Base-by-base conservation (phyloP, 495 filamentous ascomycete species). In the Penicillium crystallinum region DNA sequence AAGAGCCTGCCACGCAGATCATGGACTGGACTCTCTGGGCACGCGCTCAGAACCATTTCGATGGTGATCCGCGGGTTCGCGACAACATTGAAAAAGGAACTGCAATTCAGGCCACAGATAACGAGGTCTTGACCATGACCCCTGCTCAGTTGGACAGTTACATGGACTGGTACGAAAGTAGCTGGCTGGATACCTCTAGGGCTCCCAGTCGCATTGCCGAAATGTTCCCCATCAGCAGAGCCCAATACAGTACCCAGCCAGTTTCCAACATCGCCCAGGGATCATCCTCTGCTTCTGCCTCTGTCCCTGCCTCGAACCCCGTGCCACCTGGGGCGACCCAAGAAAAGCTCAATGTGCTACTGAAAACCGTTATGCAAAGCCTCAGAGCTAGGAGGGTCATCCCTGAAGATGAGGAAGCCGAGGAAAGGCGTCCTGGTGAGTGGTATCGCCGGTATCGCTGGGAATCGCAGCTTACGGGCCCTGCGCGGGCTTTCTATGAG, bases 91-190 rank as follows among this genome's bases (percentile, higher is more conserved):
- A 65, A 22, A 70, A 68, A 43, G 71, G 71, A 19, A 59, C 71
- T 19, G 72, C 73, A 41, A 71, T 79, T 35, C 63, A 79, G 8
- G 67, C 89, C 45, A 81, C 75, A 5, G 84, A 92, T 18, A 67
- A 74, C 1, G 86, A 95, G 44, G 75, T 89, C 2, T 80, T 91
- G 53, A 61, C 66, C 3, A 86, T 97, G 86, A 77, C 70, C 1
- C 74, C 77, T 15, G 62, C 73, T 9, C 81, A 95, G 52, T 64
- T 97, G 46, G 86, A 93, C 55, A 79, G 87, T 43, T 95, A 95
- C 53, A 75, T 98, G 76, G 83, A 91, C 65, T 97, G 89, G 88
- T 95, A 89, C 60, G 85, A 92, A 63, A 78, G 80, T 56, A 89
- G 74, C 25, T 95, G 85, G 80, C 61, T 87, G 40, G 76, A 81